Conservation (phyloP, 768 basidiomycete species). For the Hydnomerulius pinastri region DNA sequence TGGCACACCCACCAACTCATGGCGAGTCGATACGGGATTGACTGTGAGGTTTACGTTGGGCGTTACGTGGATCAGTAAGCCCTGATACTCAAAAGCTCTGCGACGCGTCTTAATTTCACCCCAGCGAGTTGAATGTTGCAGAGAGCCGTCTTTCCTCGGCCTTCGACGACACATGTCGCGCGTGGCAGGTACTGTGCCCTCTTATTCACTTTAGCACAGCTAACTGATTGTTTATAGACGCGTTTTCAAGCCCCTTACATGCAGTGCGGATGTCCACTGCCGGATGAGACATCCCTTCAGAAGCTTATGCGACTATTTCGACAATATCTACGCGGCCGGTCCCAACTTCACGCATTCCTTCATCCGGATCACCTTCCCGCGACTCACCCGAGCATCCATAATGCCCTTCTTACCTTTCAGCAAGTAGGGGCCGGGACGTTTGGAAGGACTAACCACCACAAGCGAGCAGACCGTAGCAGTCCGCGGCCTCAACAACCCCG, state of each 20-base stretch:
- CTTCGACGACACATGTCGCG: slow-evolving; percentile 53
- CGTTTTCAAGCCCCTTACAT: slow-evolving; percentile 57
- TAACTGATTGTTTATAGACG: slow-evolving; percentile 19
- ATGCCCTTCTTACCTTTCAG: slow-evolving; percentile 42
- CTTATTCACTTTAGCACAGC: neutral
- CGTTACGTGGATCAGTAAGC: slow-evolving; percentile 59
- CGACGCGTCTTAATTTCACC: neutral
- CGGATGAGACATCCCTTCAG: slow-evolving; percentile 46
- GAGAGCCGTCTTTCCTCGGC: slow-evolving; percentile 45
- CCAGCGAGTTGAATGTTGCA: slow-evolving; percentile 51
- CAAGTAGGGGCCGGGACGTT: slow-evolving; percentile 22
- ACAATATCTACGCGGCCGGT: slow-evolving; percentile 16
- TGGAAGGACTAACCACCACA: slow-evolving; percentile 6
- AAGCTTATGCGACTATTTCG: slow-evolving; percentile 38
- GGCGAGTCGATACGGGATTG: slow-evolving; percentile 43
- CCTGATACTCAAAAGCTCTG: neutral
- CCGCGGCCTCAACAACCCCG: neutral
- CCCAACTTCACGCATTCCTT: slow-evolving; percentile 35
- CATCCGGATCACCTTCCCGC: slow-evolving; percentile 43
- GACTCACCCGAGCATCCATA: slow-evolving; percentile 61
- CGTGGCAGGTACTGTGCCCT: slow-evolving; percentile 44
- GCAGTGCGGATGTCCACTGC: slow-evolving; percentile 60
- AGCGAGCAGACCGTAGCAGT: too few relatives aligned
- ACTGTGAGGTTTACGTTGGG: slow-evolving; percentile 45
- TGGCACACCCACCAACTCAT: slow-evolving; percentile 78